Percentiles rank a stretch among this genome's conserved stretches.
Conservation (phyloP, 2,329 filamentous ascomycete genomes). For the Alternaria infectoria region DNA sequence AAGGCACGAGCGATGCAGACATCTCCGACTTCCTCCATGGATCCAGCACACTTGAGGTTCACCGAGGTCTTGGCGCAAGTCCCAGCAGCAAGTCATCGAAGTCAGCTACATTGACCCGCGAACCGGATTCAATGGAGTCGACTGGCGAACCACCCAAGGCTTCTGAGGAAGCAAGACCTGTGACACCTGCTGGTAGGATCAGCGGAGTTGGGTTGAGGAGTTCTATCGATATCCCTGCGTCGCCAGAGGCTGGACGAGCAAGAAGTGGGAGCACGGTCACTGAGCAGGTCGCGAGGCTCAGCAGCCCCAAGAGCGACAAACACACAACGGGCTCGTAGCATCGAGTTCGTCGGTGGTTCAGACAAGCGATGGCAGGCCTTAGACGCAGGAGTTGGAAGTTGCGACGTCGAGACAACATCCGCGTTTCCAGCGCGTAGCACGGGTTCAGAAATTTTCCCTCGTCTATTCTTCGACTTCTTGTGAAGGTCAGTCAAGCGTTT, state of each 20-base stretch:
- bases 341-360: not conserved
- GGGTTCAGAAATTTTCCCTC: not conserved
- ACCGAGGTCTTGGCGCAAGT: constrained; percentile 48
- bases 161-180: constrained; percentile 19
- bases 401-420: not conserved
- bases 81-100: constrained; percentile 24
- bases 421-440: not conserved
- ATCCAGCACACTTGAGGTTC: constrained; percentile 39
- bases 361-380: not conserved
- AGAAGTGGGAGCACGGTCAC: constrained; percentile 35
- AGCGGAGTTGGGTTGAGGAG: constrained; percentile 41
- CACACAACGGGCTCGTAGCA: constrained; percentile 3
- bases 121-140: constrained; percentile 41
- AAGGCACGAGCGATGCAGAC: constrained; percentile 49
- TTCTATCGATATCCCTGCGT: constrained; percentile 36
- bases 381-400: not conserved
- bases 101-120: constrained; percentile 17
- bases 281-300: constrained; percentile 44
- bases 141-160: constrained; percentile 21
- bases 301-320: constrained; percentile 22
- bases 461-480: not conserved
- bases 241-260: constrained; percentile 17
- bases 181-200: constrained; percentile 30
- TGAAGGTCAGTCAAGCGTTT: not conserved
- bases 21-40: constrained; percentile 46